Base-by-base conservation (phyloP, 2,329 filamentous ascomycete genomes). In the Stemphylium beticola region DNA sequence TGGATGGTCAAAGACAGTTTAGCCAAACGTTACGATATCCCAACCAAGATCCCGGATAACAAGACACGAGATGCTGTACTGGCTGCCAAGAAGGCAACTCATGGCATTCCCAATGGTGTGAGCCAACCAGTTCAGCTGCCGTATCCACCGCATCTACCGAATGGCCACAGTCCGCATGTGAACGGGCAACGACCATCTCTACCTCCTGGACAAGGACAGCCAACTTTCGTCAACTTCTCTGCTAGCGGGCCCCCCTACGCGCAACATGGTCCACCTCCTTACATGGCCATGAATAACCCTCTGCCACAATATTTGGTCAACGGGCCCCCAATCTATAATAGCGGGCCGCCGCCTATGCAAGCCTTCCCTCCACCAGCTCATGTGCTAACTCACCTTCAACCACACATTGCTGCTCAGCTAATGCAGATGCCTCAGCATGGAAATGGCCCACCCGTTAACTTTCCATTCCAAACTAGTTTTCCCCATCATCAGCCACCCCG, bases 1-100 rank as follows among this genome's bases (percentile, higher is more conserved):
- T 99, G 95, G 95, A 80, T 96, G 50, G 93, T 98, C 15, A 97
- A 96, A 77, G 84, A 89, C 32, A 87, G 92, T 49, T 87, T 96
- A 55, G 95, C 95, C 1, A 85, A 86, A 40, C 84, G 88, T 59
- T 96, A 95, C 74, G 88, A 91, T 58, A 95, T 99, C 59, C 92
- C 87, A n/a, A 93, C 87, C 14, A 87, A 91, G 48, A 86, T 98
- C 11, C 95, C 95, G 6, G 69, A 73, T 31, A 59, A 69, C 37
- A 71, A 74, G 46, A 75, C 71, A 2, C 62, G 69, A 18, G 73
- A 75, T 31, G 71, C 71, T 10, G 53, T 75, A 12, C 59, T 73
- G 41, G 73, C 72, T 32, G 68, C 67, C 12, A 74, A 96, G 72
- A 92, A 93, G 61, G 90, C 85, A 60, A 80, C 90, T 11, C 84